Evolutionary conservation across 2,329 filamentous ascomycete species (phyloP), one percentile per base, ranked within the genome.

Genomic region (Claviceps spartinae): DNA sequence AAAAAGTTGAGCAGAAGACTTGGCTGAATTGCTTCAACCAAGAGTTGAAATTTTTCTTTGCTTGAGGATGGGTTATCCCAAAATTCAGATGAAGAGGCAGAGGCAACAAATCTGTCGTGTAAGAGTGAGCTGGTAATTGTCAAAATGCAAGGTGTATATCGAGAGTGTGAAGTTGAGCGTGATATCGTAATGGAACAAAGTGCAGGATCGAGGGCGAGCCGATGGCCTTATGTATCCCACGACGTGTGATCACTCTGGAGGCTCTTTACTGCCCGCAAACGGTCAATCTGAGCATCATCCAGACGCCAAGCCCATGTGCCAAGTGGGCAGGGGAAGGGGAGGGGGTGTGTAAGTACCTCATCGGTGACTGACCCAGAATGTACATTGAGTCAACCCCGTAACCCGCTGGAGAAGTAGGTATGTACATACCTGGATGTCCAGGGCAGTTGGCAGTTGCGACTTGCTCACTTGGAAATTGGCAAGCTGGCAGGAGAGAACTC

Each of bases 201-300:
- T 30, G 1, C 2, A 7, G 46, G 46, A 20, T 38, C 16, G 60
- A 60, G 60, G 61, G 61, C 60, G 61, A 48, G 60, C 52, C 57
- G 56, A 55, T 56, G 58, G 54, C 59, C 59, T 63, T 63, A 62
- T 63, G 62, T 63, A 63, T 62, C 56, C 58, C 57, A 52, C 54
- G 56, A n/a, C n/a, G 20, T n/a, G n/a, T 48, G 22, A 18, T 22
- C 8, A 30, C 22, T 42, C 47, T 30, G 37, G 43, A 48, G 42
- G 36, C 50, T 52, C 53, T 14, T 9, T 40, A 41, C 22, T 43
- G 47, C 30, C 42, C 46, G 42, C 30, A 50, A 41, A 62, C 61
- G 58, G 61, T 61, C 57, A 64, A 62, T 65, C 62, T 64, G 62
- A 63, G 54, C 50, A 49, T 52, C 45, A 38, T 41, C 45, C 43